Percentiles rank a stretch among this genome's conserved stretches.
Evolutionary conservation across 2,329 filamentous ascomycete species (phyloP).

Genomic region (Reticulascus tulasneorum): DNA sequence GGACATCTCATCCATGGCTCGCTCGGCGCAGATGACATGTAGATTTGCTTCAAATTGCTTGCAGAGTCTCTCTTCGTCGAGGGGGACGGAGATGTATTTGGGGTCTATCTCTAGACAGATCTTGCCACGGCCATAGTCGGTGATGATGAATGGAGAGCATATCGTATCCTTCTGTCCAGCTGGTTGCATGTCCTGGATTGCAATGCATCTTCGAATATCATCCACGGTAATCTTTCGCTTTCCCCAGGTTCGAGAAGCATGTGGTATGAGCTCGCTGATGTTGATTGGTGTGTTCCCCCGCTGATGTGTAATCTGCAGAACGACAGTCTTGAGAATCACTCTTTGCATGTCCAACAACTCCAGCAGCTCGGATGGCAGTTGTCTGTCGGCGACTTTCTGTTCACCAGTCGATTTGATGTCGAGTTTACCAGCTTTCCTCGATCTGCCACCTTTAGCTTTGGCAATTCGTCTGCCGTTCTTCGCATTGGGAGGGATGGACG

Average conservation of each 20-base stretch:
- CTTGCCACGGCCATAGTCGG: constrained; percentile 50
- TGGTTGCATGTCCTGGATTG: constrained; percentile 50
- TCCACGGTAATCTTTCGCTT: constrained; percentile 62
- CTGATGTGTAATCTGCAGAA: constrained; percentile 67
- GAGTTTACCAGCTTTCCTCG: constrained; percentile 12
- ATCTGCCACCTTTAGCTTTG: constrained; percentile 11
- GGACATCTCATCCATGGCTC: constrained; percentile 23
- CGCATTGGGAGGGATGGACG: constrained; percentile 22
- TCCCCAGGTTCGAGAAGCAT: constrained; percentile 67
- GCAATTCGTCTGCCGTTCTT: constrained; percentile 22
- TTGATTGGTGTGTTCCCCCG: constrained; percentile 60
- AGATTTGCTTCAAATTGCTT: constrained; percentile 51
- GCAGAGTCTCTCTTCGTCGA: constrained; percentile 51
- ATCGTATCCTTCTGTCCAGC: constrained; percentile 17
- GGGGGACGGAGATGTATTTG: constrained; percentile 27
- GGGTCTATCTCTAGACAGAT: constrained; percentile 56
- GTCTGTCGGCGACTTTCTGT: constrained; percentile 23
- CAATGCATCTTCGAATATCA: constrained; percentile 64
- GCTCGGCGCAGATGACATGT: constrained; percentile 36
- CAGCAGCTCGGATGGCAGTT: constrained; percentile 48
- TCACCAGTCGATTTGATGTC: too few relatives aligned
- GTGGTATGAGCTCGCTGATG: constrained; percentile 55
- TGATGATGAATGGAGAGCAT: constrained; percentile 37
- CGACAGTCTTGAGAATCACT: constrained; percentile 64
- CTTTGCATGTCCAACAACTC: constrained; percentile 62